A percentile compares a stretch with the other conserved stretches of the same genome.
Evolutionary conservation across 805 yeast species (phyloP).

Genomic region (Dipodascus geniculatus): DNA sequence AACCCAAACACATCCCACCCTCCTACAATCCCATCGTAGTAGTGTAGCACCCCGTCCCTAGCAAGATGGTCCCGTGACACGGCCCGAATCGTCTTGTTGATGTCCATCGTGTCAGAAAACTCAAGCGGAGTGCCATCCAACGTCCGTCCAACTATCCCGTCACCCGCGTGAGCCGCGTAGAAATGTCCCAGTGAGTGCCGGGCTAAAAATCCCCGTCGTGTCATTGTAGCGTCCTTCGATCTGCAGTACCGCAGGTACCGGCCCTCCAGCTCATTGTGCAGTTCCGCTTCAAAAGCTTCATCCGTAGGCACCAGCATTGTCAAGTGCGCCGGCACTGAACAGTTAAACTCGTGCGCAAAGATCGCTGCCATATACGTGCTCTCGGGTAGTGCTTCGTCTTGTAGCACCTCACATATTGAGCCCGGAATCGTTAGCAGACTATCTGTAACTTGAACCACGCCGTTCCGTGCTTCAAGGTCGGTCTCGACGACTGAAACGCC

Average conservation of each 20-base stretch:
- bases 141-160: slow-evolving; percentile 9
- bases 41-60: slow-evolving; percentile 39
- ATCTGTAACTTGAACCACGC: slow-evolving; percentile 53
- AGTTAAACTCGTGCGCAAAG: slow-evolving; percentile 5
- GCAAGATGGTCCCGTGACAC: slow-evolving; percentile 31
- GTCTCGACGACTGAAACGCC: background rate
- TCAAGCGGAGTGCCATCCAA: slow-evolving; percentile 17
- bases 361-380: slow-evolving; percentile 6
- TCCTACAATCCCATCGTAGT: slow-evolving; percentile 27
- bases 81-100: slow-evolving; percentile 29
- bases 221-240: slow-evolving; percentile 15
- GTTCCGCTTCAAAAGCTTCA: slow-evolving; percentile 23
- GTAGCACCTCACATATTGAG: slow-evolving; percentile 6
- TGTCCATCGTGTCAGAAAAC: slow-evolving; percentile 26
- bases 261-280: slow-evolving; percentile 36
- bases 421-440: slow-evolving; percentile 29
- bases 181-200: slow-evolving; percentile 4
- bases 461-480: slow-evolving; percentile 22
- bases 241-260: slow-evolving; percentile 15
- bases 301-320: slow-evolving; percentile 42
- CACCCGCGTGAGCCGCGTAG: slow-evolving; percentile 14
- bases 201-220: slow-evolving; percentile 2
- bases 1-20: slow-evolving; percentile 25
- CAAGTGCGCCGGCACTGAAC: slow-evolving; percentile 20
- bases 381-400: slow-evolving; percentile 3